Base-by-base conservation (phyloP, 2,329 filamentous ascomycete species). In the Graphilbum fragrans region DNA sequence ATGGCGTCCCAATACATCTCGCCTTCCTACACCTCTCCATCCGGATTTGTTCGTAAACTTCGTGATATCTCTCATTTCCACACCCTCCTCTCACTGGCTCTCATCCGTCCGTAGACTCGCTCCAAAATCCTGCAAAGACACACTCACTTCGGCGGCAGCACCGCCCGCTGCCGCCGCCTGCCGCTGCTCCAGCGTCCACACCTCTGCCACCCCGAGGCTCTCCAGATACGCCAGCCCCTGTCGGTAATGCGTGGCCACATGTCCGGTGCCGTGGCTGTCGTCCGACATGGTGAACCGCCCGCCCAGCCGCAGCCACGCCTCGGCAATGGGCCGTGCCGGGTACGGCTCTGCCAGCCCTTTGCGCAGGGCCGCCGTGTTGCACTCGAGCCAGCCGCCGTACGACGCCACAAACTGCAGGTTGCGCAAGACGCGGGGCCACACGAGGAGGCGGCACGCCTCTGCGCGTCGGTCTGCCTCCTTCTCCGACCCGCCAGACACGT, bases 341-440 rank as follows among this genome's bases (percentile, higher is more conserved):
- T 98, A 98, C 36, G 90, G 86, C 66, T 96, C 87, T 18, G 67
- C 73, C 61, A 96, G 74, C 5, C 90, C 92, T 66, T 98, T 98
- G 49, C 92, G 73, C 60, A 96, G 58, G 18, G 78, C 87, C 32
- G 84, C 80, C 38, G 82, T 87, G 60, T 98, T 98, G 54, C 94
- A 72, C 70, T 98, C 92, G 45, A 98, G 57, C 60, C 92, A 73
- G 0, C 85, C 90, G 14, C 82, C 85, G 56, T 93, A 90, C 32
- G 66, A 67, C 18, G 69, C 74, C 29, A 90, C 71, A 45, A 77
- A 73, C 45, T 70, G 62, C 52, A 98, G 62, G 58, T 96, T 96
- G 43, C 88, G 70, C 51, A 73, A 50, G 25, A 93, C 72, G 54
- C 67, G 76, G 39, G 69, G 61, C 90, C 90, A 96, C 29, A 31